Conservation (phyloP, 2,329 filamentous ascomycete species). For the Phialophora chinensis region DNA sequence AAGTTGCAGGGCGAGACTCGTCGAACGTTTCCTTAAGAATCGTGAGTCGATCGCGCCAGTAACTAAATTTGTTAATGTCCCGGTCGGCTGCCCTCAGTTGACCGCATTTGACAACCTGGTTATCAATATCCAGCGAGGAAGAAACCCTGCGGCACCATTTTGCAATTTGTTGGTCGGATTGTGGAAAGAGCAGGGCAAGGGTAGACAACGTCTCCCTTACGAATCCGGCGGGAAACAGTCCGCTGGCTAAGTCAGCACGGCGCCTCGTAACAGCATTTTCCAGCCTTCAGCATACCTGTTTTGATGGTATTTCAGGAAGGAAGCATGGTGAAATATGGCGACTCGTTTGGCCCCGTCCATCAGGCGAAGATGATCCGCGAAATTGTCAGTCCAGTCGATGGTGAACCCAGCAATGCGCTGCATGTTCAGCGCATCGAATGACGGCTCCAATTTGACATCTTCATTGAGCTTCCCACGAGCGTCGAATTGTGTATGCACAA, state of each 20-base stretch:
- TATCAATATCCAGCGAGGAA: conserved; percentile 41
- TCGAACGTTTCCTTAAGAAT: conserved; percentile 53
- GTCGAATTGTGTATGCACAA: background rate
- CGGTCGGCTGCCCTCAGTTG: conserved; percentile 42
- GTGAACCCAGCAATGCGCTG: background rate
- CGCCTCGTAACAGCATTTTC: background rate
- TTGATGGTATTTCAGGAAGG: conserved; percentile 18
- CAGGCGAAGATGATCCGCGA: conserved; percentile 11
- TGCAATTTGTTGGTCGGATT: conserved; percentile 18
- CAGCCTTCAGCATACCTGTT: background rate
- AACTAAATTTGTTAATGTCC: conserved; percentile 45
- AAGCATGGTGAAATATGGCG: conserved; percentile 20
- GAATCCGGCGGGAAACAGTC: background rate
- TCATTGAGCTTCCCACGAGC: background rate
- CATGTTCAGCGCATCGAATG: background rate
- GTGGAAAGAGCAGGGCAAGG: conserved; percentile 19
- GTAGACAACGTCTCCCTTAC: conserved; percentile 7
- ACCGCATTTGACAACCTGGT: conserved; percentile 40
- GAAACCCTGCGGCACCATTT: conserved; percentile 39
- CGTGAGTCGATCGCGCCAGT: conserved; percentile 54
- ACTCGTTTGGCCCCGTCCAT: conserved; percentile 2
- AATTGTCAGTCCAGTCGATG: background rate
- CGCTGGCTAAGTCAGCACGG: background rate
- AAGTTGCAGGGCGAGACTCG: conserved; percentile 45
- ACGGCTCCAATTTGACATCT: background rate